A percentile compares a stretch with the other conserved stretches of the same genome.
Evolutionary conservation across 225 moss, liverwort and hornwort species (phyloP).

Genomic region (Neckera pumila): DNA sequence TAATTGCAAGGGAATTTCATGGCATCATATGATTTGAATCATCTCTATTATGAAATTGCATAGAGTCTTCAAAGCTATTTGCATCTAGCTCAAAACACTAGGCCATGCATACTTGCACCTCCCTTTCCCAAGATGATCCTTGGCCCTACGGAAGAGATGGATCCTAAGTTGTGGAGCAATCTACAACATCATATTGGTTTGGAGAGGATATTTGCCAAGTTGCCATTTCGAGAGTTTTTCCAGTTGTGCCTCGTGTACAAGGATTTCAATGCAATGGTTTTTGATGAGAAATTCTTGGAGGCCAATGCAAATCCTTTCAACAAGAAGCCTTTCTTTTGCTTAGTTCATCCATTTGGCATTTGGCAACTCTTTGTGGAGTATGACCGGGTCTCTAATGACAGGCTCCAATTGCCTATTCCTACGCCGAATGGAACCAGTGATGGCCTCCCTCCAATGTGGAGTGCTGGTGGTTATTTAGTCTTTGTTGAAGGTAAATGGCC

Average conservation of each 20-base stretch:
- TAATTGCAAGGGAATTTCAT: neutral
- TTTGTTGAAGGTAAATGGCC: neutral
- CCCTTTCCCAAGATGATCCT: neutral
- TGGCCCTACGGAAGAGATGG: neutral
- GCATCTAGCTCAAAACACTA: fast-evolving
- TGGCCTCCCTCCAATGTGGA: neutral
- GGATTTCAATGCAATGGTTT: neutral
- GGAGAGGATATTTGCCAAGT: fast-evolving
- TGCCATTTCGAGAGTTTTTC: neutral
- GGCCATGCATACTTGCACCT: neutral
- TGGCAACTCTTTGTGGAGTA: neutral
- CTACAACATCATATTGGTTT: neutral
- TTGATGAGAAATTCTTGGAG: neutral
- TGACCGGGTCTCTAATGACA: too few relatives aligned
- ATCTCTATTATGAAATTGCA: too few relatives aligned
- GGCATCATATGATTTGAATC: fast-evolving
- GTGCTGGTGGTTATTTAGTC: neutral
- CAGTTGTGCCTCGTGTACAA: fast-evolving
- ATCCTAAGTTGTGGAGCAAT: neutral
- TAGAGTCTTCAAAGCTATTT: too few relatives aligned
- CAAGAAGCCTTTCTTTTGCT: neutral
- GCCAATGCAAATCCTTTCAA: neutral
- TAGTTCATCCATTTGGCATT: neutral
- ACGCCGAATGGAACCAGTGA: fast-evolving
- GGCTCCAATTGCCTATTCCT: neutral